Evolutionary conservation across 495 filamentous ascomycete species (phyloP).

Genomic region (Podospora conica): DNA sequence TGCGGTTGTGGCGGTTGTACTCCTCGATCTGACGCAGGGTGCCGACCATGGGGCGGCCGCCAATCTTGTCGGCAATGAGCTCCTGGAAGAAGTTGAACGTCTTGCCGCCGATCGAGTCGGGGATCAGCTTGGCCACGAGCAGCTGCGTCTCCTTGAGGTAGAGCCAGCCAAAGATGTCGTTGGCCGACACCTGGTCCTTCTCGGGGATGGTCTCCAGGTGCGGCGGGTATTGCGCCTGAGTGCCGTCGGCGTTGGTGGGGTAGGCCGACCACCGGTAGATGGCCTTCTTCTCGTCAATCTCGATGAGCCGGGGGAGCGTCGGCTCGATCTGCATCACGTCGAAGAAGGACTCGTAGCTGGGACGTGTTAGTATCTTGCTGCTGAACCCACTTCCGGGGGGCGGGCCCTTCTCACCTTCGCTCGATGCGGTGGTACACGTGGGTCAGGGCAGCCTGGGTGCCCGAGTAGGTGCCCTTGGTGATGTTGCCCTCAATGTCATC

Average conservation of each 20-base stretch:
- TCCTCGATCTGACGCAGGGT: constrained; percentile 32
- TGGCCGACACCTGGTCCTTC: constrained; percentile 18
- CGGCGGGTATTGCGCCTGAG: constrained; percentile 29
- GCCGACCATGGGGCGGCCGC: constrained; percentile 29
- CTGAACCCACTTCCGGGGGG: not conserved
- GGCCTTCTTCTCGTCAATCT: constrained; percentile 26
- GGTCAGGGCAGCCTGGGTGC: constrained; percentile 37
- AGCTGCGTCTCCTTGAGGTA: constrained; percentile 29
- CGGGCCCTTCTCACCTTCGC: constrained; percentile 25
- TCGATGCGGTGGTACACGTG: constrained; percentile 36
- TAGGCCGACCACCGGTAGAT: constrained; percentile 28
- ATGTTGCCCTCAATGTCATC: constrained; percentile 25
- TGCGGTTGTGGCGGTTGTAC: constrained; percentile 33
- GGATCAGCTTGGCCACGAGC: constrained; percentile 30
- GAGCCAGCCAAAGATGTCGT: constrained; percentile 28
- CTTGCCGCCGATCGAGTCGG: constrained; percentile 27
- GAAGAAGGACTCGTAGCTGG: constrained; percentile 32
- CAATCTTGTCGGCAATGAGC: constrained; percentile 18
- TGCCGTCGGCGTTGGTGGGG: constrained; percentile 24
- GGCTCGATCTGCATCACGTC: constrained; percentile 32
- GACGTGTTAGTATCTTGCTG: not conserved
- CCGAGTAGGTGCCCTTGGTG: constrained; percentile 27
- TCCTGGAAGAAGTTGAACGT: constrained; percentile 25
- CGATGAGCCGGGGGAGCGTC: constrained; percentile 26
- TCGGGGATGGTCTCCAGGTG: constrained; percentile 28